These are phyloP conservation scores for Vaccinium darrowii DNA, from an alignment of 148 eudicot genomes.

Conservation along the genomic window DNA sequence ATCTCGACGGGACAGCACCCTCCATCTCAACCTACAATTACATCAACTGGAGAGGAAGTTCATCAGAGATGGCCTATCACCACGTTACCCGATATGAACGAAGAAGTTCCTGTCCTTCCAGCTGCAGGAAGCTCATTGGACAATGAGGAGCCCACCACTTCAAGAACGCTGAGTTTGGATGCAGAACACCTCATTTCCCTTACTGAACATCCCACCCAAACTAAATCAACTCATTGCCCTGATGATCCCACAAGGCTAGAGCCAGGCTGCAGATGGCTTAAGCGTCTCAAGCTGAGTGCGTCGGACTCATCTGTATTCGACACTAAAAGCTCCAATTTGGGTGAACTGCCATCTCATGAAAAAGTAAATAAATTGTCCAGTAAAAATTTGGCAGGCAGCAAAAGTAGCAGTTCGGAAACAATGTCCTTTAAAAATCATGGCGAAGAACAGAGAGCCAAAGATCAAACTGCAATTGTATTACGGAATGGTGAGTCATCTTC, in stretches of 20 bases:
- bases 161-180: conserved; percentile 78
- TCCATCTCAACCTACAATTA: conserved; percentile 17
- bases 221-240: conserved; percentile 17
- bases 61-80: conserved; percentile 26
- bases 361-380: conserved; percentile 35
- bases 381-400: conserved; percentile 23
- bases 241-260: conserved; percentile 29
- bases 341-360: conserved; percentile 41
- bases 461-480: conserved; percentile 17
- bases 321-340: conserved; percentile 43
- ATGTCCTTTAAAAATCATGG: conserved; percentile 18
- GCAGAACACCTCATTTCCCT: conserved; percentile 45
- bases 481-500: conserved; percentile 25
- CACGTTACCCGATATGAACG: conserved; percentile 47
- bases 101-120: conserved; percentile 42
- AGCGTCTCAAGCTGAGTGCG: conserved; percentile 61
- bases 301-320: conserved; percentile 41
- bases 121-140: conserved; percentile 41
- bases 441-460: conserved; percentile 24
- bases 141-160: conserved; percentile 47
- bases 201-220: conserved; percentile 31
- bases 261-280: conserved; percentile 62
- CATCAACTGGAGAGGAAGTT: conserved; percentile 31
- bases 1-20: conserved; percentile 18
- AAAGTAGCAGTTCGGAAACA: conserved; percentile 24